Evolutionary conservation across 352 stramenopile species (phyloP).

Genomic region (Globisporangium middletonii): DNA sequence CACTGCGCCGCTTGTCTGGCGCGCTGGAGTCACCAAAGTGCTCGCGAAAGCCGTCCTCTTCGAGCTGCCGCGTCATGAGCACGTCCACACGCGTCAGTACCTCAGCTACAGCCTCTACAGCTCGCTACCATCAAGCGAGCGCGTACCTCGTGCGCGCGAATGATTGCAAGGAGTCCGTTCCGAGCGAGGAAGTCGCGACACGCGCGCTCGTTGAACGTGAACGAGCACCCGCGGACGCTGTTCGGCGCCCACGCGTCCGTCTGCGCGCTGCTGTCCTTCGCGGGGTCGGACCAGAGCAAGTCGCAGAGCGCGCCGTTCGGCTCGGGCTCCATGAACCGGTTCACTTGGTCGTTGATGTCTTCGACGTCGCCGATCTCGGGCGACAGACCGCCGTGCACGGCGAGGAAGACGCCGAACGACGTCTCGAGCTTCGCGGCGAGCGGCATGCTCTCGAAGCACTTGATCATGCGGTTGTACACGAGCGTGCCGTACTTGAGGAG

Average conservation of each 20-base stretch:
- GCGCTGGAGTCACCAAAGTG: slow-evolving; percentile 33
- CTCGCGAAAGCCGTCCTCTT: slow-evolving; percentile 71
- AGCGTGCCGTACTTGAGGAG: slow-evolving; percentile 68
- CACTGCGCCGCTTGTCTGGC: background rate
- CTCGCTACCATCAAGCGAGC: background rate
- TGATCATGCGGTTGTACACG: slow-evolving; percentile 77
- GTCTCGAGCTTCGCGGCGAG: slow-evolving; percentile 62
- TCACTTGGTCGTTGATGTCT: slow-evolving; percentile 68
- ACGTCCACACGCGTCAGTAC: background rate
- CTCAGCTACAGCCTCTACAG: background rate
- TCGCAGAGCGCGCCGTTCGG: slow-evolving; percentile 95
- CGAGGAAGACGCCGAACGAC: slow-evolving; percentile 50
- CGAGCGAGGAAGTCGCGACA: slow-evolving; percentile 57
- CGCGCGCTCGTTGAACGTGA: slow-evolving; percentile 68
- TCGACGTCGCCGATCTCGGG: slow-evolving; percentile 62
- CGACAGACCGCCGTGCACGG: slow-evolving; percentile 70
- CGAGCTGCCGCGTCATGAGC: slow-evolving; percentile 21
- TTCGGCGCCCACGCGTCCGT: slow-evolving; percentile 59
- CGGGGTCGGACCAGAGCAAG: slow-evolving; percentile 98
- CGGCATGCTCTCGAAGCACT: slow-evolving; percentile 82
- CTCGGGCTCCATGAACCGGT: slow-evolving; percentile 77
- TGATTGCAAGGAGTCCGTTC: slow-evolving; percentile 65
- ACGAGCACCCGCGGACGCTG: slow-evolving; percentile 67
- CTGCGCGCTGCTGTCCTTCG: slow-evolving; percentile 63
- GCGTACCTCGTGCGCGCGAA: slow-evolving; percentile 66